Conservation (phyloP, 2,329 filamentous ascomycete genomes). For the Didymella glomerata region DNA sequence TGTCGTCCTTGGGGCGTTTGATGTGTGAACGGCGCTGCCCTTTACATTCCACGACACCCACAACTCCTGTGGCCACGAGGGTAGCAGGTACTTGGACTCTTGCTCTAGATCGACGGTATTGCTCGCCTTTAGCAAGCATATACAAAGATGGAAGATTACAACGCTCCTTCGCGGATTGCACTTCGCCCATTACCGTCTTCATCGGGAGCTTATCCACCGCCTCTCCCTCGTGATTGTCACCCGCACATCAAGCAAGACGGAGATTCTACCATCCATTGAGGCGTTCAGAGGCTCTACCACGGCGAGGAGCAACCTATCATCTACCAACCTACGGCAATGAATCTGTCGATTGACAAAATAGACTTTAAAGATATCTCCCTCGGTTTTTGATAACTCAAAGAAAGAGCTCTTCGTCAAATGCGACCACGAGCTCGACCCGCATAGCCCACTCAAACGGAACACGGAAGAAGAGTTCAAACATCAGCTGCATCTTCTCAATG, state of each 20-base stretch:
- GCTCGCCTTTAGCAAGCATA: not conserved
- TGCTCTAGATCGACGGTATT: not conserved
- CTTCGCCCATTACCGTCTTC: not conserved
- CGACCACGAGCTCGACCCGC: not conserved
- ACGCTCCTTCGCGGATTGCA: not conserved
- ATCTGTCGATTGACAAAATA: not conserved
- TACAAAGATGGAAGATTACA: not conserved
- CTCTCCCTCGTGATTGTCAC: not conserved
- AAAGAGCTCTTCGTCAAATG: not conserved
- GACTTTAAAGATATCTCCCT: not conserved
- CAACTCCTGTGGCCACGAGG: not conserved
- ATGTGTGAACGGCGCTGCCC: not conserved
- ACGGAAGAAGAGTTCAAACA: not conserved
- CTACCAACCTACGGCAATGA: not conserved
- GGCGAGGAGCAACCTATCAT: conserved; percentile 4
- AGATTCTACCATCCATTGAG: not conserved
- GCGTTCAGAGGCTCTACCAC: not conserved
- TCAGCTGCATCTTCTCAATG: not conserved
- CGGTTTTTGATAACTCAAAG: not conserved
- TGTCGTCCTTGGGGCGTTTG: not conserved
- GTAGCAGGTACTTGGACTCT: not conserved
- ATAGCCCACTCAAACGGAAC: not conserved
- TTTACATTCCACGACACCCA: not conserved
- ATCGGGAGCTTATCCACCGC: not conserved
- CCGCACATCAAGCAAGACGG: no score